Evolutionary conservation across 768 basidiomycete genomes (phyloP).

Genomic region (Terana coerulea): DNA sequence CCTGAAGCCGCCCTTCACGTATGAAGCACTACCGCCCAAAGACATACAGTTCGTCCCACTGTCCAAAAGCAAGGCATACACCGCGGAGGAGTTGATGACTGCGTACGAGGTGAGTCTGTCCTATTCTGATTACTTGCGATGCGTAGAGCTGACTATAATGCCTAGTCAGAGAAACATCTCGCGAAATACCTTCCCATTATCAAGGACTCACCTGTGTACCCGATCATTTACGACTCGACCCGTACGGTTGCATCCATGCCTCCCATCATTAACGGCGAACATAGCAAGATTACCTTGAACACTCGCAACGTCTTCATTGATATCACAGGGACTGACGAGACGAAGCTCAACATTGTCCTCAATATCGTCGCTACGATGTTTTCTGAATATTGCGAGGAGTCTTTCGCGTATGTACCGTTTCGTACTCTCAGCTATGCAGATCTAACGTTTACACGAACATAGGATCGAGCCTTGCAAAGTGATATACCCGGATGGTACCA

Average conservation of each 20-base stretch:
- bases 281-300: constrained; percentile 93
- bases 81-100: constrained; percentile 88
- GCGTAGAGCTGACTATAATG: neutral
- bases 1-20: constrained; percentile 82
- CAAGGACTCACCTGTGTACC: constrained; percentile 92
- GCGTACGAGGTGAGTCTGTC: constrained; percentile 74
- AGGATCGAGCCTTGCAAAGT: constrained; percentile 95
- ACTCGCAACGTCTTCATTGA: constrained; percentile 96
- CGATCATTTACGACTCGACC: constrained; percentile 91
- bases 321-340: constrained; percentile 93
- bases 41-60: constrained; percentile 91
- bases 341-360: constrained; percentile 92
- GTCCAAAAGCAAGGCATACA: constrained; percentile 73
- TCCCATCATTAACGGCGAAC: constrained; percentile 96
- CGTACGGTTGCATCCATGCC: constrained; percentile 94
- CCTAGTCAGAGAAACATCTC: constrained; percentile 88
- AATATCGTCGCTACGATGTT: constrained; percentile 98
- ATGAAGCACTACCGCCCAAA: constrained; percentile 75
- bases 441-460: neutral
- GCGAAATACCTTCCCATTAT: constrained; percentile 89
- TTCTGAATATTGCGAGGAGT: constrained; percentile 89
- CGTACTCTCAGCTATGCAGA: neutral
- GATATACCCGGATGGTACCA: constrained; percentile 71
- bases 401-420: constrained; percentile 73
- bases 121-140: neutral